These are phyloP conservation scores for Selaginella moellendorffii DNA, from an alignment of 75 land plant species.

Conservation along the genomic window DNA sequence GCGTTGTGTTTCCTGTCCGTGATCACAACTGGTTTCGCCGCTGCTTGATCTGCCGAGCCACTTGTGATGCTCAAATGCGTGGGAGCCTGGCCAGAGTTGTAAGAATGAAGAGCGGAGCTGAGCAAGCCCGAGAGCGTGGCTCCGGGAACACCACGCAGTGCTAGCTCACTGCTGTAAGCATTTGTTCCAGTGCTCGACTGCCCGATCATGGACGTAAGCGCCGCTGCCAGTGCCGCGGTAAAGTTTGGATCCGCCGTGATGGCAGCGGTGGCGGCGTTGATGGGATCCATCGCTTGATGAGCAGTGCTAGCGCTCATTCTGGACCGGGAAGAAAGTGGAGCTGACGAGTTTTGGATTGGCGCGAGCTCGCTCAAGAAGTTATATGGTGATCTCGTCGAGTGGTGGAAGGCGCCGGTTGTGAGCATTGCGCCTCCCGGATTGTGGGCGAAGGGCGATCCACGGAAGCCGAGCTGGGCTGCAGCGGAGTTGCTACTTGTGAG, in stretches of 20 bases:
- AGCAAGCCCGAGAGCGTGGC: neutral
- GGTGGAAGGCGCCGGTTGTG: neutral
- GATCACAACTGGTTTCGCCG: neutral
- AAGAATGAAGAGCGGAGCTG: neutral
- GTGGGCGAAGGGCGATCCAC: neutral
- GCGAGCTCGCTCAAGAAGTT: neutral
- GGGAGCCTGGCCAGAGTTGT: neutral
- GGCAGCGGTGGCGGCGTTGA: neutral
- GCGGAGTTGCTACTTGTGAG: conserved; percentile 41
- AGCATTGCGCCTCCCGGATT: neutral
- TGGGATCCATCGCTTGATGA: too few species aligned
- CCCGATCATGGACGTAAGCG: neutral
- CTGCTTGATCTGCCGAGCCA: neutral
- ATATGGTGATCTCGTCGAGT: neutral
- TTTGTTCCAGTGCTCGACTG: neutral
- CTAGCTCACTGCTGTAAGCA: neutral
- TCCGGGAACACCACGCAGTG: neutral
- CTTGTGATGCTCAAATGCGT: neutral
- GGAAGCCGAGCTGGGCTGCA: too few species aligned
- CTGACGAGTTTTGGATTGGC: neutral
- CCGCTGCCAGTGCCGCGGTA: neutral
- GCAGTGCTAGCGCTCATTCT: too few species aligned
- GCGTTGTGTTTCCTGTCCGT: neutral
- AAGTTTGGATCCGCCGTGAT: neutral
- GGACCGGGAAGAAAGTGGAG: neutral